A percentile compares a stretch with the other conserved stretches of the same genome.
Evolutionary conservation across 1,284 basidiomycete species (phyloP).

Genomic region (Leccinum variabile): DNA sequence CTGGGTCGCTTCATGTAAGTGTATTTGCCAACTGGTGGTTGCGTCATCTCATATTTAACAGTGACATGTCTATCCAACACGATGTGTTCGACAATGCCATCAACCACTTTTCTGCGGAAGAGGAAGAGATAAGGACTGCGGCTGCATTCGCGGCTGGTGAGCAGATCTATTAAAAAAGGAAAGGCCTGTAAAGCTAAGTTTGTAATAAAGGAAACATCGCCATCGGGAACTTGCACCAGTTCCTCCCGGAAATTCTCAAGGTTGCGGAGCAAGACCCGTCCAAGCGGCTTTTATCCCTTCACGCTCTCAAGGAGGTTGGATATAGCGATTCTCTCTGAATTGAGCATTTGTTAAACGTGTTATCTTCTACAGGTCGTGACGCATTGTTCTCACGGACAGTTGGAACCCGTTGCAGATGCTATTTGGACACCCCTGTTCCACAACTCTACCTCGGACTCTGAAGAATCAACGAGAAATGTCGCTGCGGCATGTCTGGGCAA

Average conservation of each 20-base stretch:
- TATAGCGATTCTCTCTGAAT: background rate
- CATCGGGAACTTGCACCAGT: slow-evolving; percentile 84
- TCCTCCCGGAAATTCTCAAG: slow-evolving; percentile 84
- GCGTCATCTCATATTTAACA: slow-evolving; percentile 34
- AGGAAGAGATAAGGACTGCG: slow-evolving; percentile 83
- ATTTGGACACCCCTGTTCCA: slow-evolving; percentile 92
- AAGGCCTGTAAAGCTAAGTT: background rate
- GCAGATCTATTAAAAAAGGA: slow-evolving; percentile 13
- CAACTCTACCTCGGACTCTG: slow-evolving; percentile 73
- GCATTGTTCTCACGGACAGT: slow-evolving; percentile 80
- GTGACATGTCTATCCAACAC: slow-evolving; percentile 79
- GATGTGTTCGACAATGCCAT: slow-evolving; percentile 77
- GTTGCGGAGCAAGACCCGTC: slow-evolving; percentile 78
- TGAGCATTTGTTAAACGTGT: background rate
- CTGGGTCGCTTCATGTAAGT: slow-evolving; percentile 83
- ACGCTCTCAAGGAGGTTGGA: slow-evolving; percentile 88
- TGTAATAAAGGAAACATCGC: slow-evolving; percentile 79
- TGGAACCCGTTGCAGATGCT: slow-evolving; percentile 81
- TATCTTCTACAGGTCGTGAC: slow-evolving; percentile 70
- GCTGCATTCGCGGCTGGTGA: slow-evolving; percentile 89
- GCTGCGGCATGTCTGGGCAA: slow-evolving; percentile 97
- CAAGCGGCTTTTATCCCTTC: slow-evolving; percentile 80
- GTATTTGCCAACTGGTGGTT: background rate
- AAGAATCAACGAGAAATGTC: slow-evolving; percentile 92
- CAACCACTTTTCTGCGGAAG: slow-evolving; percentile 70